Evolutionary conservation across 208 protist species (phyloP), one percentile per base, ranked within the genome.

Genomic region (Leishmania aethiopica): DNA sequence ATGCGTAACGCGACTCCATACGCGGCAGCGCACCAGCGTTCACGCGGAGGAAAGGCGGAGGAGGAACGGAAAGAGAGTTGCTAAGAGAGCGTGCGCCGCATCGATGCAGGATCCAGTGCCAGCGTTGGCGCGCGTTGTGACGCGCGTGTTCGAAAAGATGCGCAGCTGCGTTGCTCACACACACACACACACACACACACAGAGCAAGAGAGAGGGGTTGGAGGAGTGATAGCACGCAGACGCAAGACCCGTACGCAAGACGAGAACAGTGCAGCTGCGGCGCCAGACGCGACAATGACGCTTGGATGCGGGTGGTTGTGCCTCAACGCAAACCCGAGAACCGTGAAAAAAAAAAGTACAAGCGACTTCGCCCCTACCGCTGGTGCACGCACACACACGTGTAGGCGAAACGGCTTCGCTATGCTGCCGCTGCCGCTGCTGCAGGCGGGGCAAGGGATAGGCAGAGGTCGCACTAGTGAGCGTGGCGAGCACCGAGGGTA

Each of bases 1-100:
- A 78, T 0, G 77, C 79, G n/a, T 67, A 6, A 72, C 35, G 77
- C 28, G 77, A 81, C 53, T 72, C 77, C 82, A 81, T 81, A 3
- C 40, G 2, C 8, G 55, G 53, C 37, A 51, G 15, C 15, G 72
- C 72, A 25, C 10, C 49, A 35, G 19, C 40, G 47, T 22, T 64
- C 37, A 32, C 6, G 75, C 40, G 25, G 77, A 60, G 69, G 37
- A 13, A 81, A 40, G 60, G 28, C 8, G 3, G 69, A 49, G 22
- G 22, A 60, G 64, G 11, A n/a, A 62, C 13, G 32, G 17, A n/a
- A 13, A 25, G 28, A 53, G 45, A 7, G 64, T 8, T 42, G 64
- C 19, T 7, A 2, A 37, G 25, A 62, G 57, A n/a, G 7, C 7
- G 25, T 55, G 57, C 25, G 25, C 57, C 19, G 7, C 57, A 62